Evolutionary conservation across 805 yeast species (phyloP), one percentile per base, ranked within the genome.

Genomic region (Scheffersomyces stipitis): DNA sequence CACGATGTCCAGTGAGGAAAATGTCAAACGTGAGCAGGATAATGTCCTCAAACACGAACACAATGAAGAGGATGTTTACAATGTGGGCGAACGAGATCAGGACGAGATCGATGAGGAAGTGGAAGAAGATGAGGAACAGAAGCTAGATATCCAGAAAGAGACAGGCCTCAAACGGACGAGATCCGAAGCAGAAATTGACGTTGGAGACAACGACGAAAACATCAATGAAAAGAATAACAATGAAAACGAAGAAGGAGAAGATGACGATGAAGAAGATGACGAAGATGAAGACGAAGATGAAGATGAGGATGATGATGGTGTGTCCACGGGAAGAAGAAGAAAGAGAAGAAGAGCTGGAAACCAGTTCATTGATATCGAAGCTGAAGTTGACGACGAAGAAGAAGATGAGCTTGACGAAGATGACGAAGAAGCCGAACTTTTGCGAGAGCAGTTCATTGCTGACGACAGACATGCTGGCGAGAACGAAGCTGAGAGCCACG

Each of bases 321-420:
- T 75, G 10, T 73, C 66, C 4, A 76, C 69, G 4, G 62, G 64
- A n/a, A 71, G 38, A 18, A 69, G 73, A 30, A 63, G 66, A 33
- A 67, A 67, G 41, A 74, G 69, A 44, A 67, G 73, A 55, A 66
- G 77, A 53, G 56, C 67, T 34, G 75, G 73, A 69, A 91, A 91
- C 62, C 90, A 85, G 71, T 93, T 89, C 62, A 75, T 93, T 65
- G 99, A 93, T 86, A 95, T 93, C 37, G 98, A 93, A 71, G 99
- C 97, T 41, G 98, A 91, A 62, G 99, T 93, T 40, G 96, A 91
- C 61, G 98, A 91, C 43, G 98, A 93, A 48, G 98, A 93, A 37
- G 98, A 91, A 48, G 95, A 85, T 29, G 80, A 81, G 20, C 91
- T 88, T 44, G 98, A 90, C 43, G 75, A 69, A 40, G 98, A 89